Evolutionary conservation across 805 yeast genomes (phyloP).

Genomic region (Pichia exigua): DNA sequence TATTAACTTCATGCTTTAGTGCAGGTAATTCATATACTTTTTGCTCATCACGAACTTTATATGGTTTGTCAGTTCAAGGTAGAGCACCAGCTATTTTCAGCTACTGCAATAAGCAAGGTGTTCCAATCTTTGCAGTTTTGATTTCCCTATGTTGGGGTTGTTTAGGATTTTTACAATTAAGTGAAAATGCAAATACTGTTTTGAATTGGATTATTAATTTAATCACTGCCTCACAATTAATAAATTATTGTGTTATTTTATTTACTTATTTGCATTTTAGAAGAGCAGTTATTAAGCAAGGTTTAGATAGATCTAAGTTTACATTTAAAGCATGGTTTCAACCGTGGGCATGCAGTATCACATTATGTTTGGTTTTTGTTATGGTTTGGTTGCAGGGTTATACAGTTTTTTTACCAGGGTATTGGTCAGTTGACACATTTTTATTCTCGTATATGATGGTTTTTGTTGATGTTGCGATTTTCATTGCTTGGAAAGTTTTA

Average conservation of each 20-base stretch:
- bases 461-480: slow-evolving; percentile 44
- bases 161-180: slow-evolving; percentile 58
- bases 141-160: slow-evolving; percentile 55
- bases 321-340: slow-evolving; percentile 43
- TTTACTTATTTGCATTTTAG: slow-evolving; percentile 55
- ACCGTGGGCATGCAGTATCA: slow-evolving; percentile 21
- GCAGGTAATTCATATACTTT: slow-evolving; percentile 78
- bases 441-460: slow-evolving; percentile 66
- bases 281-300: slow-evolving; percentile 49
- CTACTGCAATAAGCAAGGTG: slow-evolving; percentile 59
- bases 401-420: slow-evolving; percentile 49
- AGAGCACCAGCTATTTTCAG: slow-evolving; percentile 64
- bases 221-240: slow-evolving; percentile 61
- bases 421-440: slow-evolving; percentile 57
- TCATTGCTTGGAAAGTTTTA: slow-evolving; percentile 43
- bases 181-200: slow-evolving; percentile 53
- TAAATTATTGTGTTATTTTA: slow-evolving; percentile 51
- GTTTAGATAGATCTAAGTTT: slow-evolving; percentile 35
- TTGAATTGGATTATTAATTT: slow-evolving; percentile 66
- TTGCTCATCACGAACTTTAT: slow-evolving; percentile 58
- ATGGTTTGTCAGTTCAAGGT: slow-evolving; percentile 63
- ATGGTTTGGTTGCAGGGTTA: slow-evolving; percentile 43
- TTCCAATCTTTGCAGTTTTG: slow-evolving; percentile 58
- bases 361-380: slow-evolving; percentile 16
- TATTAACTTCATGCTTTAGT: slow-evolving; percentile 67